Evolutionary conservation across 2,329 filamentous ascomycete species (phyloP).

Genomic region (Pseudogymnoascus sp.): DNA sequence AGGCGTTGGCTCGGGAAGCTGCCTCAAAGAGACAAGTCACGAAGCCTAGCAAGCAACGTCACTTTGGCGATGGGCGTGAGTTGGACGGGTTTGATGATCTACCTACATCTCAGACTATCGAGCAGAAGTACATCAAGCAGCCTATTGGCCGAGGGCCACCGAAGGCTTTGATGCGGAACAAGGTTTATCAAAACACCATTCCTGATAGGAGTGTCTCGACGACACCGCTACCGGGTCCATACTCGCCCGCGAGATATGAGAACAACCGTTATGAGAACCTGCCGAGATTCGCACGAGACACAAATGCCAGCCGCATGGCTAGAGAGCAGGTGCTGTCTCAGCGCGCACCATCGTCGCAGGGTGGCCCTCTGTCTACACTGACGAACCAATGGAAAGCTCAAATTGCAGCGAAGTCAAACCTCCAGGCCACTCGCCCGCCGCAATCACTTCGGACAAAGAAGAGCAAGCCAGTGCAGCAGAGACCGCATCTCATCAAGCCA

Average conservation of each 20-base stretch:
- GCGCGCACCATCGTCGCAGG: conserved; percentile 40
- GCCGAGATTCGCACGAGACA: conserved; percentile 57
- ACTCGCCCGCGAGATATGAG: conserved; percentile 40
- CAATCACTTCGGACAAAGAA: conserved; percentile 46
- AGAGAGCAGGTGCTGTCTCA: conserved; percentile 54
- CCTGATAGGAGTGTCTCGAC: conserved; percentile 39
- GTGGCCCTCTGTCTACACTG: conserved; percentile 42
- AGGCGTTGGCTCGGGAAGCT: conserved; percentile 32
- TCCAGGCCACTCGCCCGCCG: conserved; percentile 34
- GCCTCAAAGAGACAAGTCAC: conserved; percentile 62
- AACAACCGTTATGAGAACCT: conserved; percentile 36
- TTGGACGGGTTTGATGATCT: conserved; percentile 91
- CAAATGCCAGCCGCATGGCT: conserved; percentile 55
- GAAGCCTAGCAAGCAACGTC: conserved; percentile 58
- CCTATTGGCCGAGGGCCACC: conserved; percentile 61
- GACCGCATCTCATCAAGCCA: conserved; percentile 84
- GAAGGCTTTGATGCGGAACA: conserved; percentile 48
- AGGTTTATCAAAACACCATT: conserved; percentile 45
- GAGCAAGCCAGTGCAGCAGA: conserved; percentile 49
- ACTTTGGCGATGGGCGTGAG: conserved; percentile 89
- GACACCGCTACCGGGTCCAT: conserved; percentile 39
- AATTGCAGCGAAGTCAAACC: conserved; percentile 26
- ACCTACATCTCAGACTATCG: conserved; percentile 73
- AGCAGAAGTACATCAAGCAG: conserved; percentile 75
- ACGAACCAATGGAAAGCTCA: conserved; percentile 32